Conservation (phyloP, 73 alveolate species). For the Paramecium pentaurelia region DNA sequence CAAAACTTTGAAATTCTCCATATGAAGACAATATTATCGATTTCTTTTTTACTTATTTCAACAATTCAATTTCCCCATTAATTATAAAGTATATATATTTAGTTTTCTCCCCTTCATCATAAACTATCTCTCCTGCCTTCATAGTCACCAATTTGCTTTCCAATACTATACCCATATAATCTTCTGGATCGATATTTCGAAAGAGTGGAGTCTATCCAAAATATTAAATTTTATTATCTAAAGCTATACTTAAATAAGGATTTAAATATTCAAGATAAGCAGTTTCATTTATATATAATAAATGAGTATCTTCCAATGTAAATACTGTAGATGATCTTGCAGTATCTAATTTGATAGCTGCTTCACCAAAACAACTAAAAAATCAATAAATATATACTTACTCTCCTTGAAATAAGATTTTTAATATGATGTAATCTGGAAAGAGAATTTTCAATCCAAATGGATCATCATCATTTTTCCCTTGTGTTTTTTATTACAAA, state of each 20-base stretch:
- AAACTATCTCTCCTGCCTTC: not conserved
- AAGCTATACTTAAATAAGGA: not conserved
- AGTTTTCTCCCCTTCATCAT: slow-evolving; percentile 11
- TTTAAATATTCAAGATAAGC: not conserved
- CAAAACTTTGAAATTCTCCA: slow-evolving; percentile 12
- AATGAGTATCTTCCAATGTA: not conserved
- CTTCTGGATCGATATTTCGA: not conserved
- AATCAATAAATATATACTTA: not conserved
- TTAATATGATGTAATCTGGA: slow-evolving; percentile 3
- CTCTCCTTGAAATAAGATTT: slow-evolving; percentile 18
- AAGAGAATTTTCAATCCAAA: not conserved
- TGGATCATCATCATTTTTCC: slow-evolving; percentile 23
- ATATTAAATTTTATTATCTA: not conserved
- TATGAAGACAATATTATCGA: not conserved
- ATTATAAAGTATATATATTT: slow-evolving; percentile 13
- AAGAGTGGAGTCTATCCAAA: not conserved
- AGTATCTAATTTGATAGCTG: not conserved
- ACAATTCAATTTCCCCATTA: slow-evolving; percentile 1
- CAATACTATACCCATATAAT: slow-evolving; percentile 16
- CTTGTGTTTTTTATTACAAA: not conserved
- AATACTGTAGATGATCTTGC: slow-evolving; percentile 20
- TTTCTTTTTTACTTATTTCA: not conserved
- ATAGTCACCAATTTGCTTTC: not conserved
- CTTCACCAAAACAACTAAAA: slow-evolving; percentile 30
- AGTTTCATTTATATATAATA: not conserved